These are phyloP conservation scores for Albophoma yamanashiensis DNA, from an alignment of 2,329 filamentous ascomycete genomes.

Conservation along the genomic window DNA sequence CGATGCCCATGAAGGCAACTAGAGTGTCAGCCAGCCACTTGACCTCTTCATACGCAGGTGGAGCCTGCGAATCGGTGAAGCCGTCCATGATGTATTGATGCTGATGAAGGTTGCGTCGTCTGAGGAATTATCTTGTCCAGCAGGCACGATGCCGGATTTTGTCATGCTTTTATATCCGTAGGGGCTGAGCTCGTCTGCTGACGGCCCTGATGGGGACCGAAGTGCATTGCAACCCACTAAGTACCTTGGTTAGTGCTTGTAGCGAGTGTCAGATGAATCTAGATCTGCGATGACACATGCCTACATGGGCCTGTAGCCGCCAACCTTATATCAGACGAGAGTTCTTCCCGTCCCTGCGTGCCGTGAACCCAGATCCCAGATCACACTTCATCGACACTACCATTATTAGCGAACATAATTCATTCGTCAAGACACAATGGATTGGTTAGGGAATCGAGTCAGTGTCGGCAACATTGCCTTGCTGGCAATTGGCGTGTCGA, in stretches of 20 bases:
- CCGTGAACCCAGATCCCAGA: not conserved
- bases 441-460: not conserved
- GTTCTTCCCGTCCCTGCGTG: not conserved
- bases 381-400: not conserved
- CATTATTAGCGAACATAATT: not conserved
- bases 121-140: not conserved
- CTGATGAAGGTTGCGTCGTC: not conserved
- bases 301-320: not conserved
- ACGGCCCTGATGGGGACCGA: not conserved
- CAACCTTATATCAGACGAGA: not conserved
- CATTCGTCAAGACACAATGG: not conserved
- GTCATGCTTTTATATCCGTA: not conserved
- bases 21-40: constrained; percentile 7
- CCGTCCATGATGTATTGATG: constrained; percentile 4
- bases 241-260: not conserved
- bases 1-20: constrained; percentile 5
- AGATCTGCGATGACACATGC: not conserved
- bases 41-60: constrained; percentile 4
- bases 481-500: not conserved
- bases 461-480: not conserved
- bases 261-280: not conserved
- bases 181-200: not conserved
- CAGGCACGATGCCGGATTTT: not conserved
- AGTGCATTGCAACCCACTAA: not conserved
- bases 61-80: constrained; percentile 3